phyloP scores from a whole-genome alignment of 495 filamentous ascomycete species.

The Viridothelium virens region DNA sequence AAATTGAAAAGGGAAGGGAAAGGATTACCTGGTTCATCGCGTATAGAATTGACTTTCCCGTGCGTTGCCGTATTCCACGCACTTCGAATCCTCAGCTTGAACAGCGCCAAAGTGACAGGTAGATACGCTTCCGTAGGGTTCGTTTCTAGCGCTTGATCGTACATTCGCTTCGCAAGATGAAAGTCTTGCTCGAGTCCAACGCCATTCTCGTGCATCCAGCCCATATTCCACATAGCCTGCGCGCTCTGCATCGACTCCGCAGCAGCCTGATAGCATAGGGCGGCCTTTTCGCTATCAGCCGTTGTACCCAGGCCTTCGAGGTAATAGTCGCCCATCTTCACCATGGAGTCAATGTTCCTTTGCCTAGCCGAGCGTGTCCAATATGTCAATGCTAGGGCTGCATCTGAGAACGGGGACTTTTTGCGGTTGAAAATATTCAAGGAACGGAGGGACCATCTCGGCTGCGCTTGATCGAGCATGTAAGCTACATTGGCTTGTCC shows the following conservation, averaged over 20 bases:
- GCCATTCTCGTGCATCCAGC: constrained; percentile 99
- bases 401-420: constrained; percentile 55
- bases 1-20: neutral
- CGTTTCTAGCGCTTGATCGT: constrained; percentile 83
- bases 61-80: constrained; percentile 91
- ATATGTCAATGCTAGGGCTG: constrained; percentile 76
- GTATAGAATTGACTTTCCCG: constrained; percentile 82
- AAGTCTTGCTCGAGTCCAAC: constrained; percentile 91
- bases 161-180: constrained; percentile 92
- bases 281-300: constrained; percentile 63
- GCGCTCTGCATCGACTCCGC: constrained; percentile 85
- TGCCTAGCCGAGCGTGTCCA: constrained; percentile 96
- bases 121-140: constrained; percentile 81
- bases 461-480: constrained; percentile 74
- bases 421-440: constrained; percentile 19
- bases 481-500: constrained; percentile 93
- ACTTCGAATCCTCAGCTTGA: constrained; percentile 76
- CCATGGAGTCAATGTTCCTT: constrained; percentile 81
- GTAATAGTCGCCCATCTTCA: constrained; percentile 99
- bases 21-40: constrained; percentile 56
- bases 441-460: constrained; percentile 32
- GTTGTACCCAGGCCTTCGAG: constrained; percentile 67
- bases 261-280: constrained; percentile 82
- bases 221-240: constrained; percentile 93
- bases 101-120: constrained; percentile 79